Evolutionary conservation across 108 stramenopile genomes (phyloP).

Genomic region (Stephanodiscus minutulus): DNA sequence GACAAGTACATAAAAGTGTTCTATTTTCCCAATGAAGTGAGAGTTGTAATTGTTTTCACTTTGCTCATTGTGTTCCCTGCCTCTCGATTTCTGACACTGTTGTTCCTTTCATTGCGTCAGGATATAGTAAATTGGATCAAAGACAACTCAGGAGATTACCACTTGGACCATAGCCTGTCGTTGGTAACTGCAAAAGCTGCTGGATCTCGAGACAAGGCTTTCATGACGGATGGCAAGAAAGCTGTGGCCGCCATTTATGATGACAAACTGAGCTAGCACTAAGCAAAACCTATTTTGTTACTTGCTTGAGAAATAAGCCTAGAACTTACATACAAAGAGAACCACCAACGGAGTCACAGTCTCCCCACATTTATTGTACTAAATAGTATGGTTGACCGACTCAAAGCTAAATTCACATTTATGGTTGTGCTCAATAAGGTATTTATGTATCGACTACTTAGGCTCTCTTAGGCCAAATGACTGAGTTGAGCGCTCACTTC

Average conservation of each 20-base stretch:
- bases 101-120: conserved; percentile 17
- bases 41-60: not conserved
- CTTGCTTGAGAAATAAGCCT: too few relatives aligned
- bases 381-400: too few relatives aligned
- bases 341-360: too few relatives aligned
- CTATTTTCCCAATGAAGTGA: conserved; percentile 84
- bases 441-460: too few relatives aligned
- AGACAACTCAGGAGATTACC: conserved; percentile 48
- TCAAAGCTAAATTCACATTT: too few relatives aligned
- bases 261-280: not conserved
- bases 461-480: too few relatives aligned
- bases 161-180: conserved; percentile 48
- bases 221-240: conserved; percentile 4
- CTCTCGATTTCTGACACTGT: not conserved
- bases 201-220: conserved; percentile 1
- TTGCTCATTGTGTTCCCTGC: not conserved
- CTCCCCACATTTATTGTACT: too few relatives aligned
- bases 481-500: too few relatives aligned
- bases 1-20: conserved; percentile 92
- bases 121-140: conserved; percentile 64
- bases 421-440: too few relatives aligned
- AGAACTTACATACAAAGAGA: too few relatives aligned
- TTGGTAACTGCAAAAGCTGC: conserved; percentile 34
- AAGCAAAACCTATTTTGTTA: too few relatives aligned
- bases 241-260: not conserved